Evolutionary conservation across 2,329 filamentous ascomycete genomes (phyloP), one percentile per base, ranked within the genome.

Genomic region (Scedosporium aurantiacum): DNA sequence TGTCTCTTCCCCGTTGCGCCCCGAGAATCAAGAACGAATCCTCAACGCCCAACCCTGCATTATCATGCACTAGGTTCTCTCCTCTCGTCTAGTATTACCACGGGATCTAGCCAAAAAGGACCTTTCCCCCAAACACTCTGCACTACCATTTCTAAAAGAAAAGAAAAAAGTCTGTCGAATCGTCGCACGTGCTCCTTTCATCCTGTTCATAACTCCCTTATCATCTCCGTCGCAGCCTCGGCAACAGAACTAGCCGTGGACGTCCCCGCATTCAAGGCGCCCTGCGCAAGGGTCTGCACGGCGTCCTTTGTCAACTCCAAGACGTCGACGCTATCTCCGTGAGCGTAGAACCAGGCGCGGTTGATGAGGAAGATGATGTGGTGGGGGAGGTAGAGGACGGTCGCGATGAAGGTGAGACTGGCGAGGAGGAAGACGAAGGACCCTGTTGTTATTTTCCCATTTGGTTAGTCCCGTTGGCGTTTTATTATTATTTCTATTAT

Each of bases 301-400:
- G 74, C 75, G 40, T 74, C 74, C 68, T 78, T 76, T 23, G 74
- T 77, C 41, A 76, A 75, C 63, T 77, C 75, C 63, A 76, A 77
- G 52, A 80, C 74, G 62, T 81, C 77, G 63, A 79, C 80, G 67
- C 84, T 82, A 70, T 96, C 91, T 67, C 94, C 94, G 66, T 87
- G 87, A 74, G 91, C 90, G 80, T 99, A 99, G 80, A 97, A 99
- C 84, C 90, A 96, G 60, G 91, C 87, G 71, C 93, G 89, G 71
- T 86, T 85, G 70, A 87, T 83, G 68, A 99, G 87, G 71, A 90
- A 88, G 69, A 84, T 81, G 69, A 97, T 78, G 77, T 97, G 93
- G 70, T 95, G 88, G 10, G 94, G 94, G 18, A 99, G 89, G 79
- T 99, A 99, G 66, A 97, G 85, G 65, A 90, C 88, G 60, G 87